Evolutionary conservation across 1,139 yeast species (phyloP).

Genomic region (Kluyveromyces sp.): DNA sequence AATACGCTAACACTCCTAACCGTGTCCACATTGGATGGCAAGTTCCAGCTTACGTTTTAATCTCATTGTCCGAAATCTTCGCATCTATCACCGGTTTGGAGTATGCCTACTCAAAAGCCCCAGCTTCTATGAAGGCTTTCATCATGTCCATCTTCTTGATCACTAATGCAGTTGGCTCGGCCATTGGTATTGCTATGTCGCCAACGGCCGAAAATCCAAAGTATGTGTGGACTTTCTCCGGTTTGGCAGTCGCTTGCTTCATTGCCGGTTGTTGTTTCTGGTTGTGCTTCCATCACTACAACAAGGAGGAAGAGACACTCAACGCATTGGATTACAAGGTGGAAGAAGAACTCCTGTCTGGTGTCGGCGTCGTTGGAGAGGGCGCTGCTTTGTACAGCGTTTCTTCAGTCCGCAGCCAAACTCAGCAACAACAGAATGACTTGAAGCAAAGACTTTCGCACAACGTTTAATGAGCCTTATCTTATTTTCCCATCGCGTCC

Average conservation of each 20-base stretch:
- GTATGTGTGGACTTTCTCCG: conserved; percentile 59
- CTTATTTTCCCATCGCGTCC: background rate
- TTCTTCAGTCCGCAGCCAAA: conserved; percentile 2
- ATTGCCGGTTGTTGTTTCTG: conserved; percentile 59
- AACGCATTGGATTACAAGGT: conserved; percentile 44
- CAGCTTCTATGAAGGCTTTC: conserved; percentile 59
- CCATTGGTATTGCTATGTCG: conserved; percentile 61
- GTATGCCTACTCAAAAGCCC: conserved; percentile 64
- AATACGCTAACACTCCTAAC: conserved; percentile 29
- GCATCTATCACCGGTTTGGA: conserved; percentile 64
- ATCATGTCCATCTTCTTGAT: conserved; percentile 61
- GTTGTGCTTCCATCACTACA: conserved; percentile 51
- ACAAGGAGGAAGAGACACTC: conserved; percentile 53
- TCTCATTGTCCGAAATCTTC: conserved; percentile 64
- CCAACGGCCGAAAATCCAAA: conserved; percentile 62
- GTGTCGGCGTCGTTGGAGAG: conserved; percentile 3
- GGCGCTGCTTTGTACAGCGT: conserved; percentile 6
- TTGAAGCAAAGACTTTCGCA: background rate
- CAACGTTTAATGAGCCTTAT: background rate
- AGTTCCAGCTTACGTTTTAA: conserved; percentile 42
- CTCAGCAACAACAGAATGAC: conserved; percentile 3
- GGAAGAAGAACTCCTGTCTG: conserved; percentile 8
- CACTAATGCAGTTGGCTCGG: conserved; percentile 60
- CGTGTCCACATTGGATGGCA: conserved; percentile 35
- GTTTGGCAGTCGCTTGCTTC: conserved; percentile 53